These are phyloP conservation scores for Populus trichocarpa DNA, from an alignment of 441 rosid species.

Conservation along the genomic window DNA sequence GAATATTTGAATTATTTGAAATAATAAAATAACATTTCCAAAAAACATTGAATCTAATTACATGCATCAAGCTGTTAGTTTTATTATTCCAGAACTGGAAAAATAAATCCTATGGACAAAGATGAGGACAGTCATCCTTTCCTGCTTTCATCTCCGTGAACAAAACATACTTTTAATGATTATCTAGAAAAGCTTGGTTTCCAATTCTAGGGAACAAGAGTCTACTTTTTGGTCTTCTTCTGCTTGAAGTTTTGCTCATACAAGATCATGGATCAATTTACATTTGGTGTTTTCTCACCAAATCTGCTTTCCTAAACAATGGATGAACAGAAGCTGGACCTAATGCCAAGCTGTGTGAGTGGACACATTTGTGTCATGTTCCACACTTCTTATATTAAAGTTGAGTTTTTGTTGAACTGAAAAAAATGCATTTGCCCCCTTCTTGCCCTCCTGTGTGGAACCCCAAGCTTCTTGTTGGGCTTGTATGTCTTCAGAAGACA, in stretches of 20 bases:
- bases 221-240: neutral
- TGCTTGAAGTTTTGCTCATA: neutral
- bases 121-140: neutral
- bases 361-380: neutral
- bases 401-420: neutral
- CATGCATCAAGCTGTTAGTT: neutral
- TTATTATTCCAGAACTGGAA: neutral
- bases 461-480: neutral
- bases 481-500: neutral
- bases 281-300: neutral
- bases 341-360: neutral
- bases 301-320: neutral
- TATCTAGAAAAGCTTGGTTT: neutral
- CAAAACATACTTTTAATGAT: neutral
- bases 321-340: neutral
- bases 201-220: neutral
- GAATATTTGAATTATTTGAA: neutral
- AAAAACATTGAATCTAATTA: too few relatives aligned
- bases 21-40: too few relatives aligned
- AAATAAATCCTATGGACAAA: neutral
- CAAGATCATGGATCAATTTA: neutral
- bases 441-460: neutral
- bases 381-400: neutral
- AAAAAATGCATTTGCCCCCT: neutral
- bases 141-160: neutral